Percentiles rank a stretch among this genome's conserved stretches.
Conservation (phyloP, 202 grass and related monocot species). For the Zizania palustris region DNA sequence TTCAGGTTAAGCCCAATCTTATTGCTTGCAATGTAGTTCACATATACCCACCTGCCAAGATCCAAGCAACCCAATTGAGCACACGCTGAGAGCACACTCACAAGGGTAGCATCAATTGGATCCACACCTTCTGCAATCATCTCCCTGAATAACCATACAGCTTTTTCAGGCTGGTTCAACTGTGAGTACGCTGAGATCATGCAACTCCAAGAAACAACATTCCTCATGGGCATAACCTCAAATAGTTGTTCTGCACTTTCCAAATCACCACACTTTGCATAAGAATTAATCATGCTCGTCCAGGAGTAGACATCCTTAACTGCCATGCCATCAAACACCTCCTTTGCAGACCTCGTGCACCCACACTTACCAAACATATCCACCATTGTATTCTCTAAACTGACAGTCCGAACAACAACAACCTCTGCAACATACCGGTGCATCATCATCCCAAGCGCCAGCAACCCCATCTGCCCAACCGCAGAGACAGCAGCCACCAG, state of each 20-base stretch:
- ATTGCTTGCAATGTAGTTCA: constrained; percentile 46
- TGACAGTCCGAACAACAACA: constrained; percentile 10
- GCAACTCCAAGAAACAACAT: constrained; percentile 71
- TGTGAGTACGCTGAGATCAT: constrained; percentile 69
- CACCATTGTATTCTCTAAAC: constrained; percentile 52
- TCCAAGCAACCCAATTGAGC: constrained; percentile 59
- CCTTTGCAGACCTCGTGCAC: constrained; percentile 44
- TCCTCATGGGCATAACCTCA: constrained; percentile 59
- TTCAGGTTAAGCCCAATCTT: constrained; percentile 53
- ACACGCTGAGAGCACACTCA: constrained; percentile 58
- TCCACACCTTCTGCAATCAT: constrained; percentile 58
- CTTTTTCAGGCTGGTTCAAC: constrained; percentile 54
- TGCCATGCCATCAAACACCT: constrained; percentile 52
- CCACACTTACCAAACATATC: constrained; percentile 69
- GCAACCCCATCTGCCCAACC: constrained; percentile 53
- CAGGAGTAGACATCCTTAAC: constrained; percentile 68
- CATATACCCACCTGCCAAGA: constrained; percentile 58
- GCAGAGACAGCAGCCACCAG: constrained; percentile 47
- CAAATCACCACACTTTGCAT: constrained; percentile 63
- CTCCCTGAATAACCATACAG: constrained; percentile 54
- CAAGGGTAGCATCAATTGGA: constrained; percentile 64
- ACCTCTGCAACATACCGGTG: constrained; percentile 38
- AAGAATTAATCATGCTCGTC: constrained; percentile 76
- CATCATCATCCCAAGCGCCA: constrained; percentile 43
- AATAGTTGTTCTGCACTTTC: constrained; percentile 55